These are phyloP conservation scores for Emergomyces africanus DNA, from an alignment of 2,329 filamentous ascomycete species.

Conservation along the genomic window DNA sequence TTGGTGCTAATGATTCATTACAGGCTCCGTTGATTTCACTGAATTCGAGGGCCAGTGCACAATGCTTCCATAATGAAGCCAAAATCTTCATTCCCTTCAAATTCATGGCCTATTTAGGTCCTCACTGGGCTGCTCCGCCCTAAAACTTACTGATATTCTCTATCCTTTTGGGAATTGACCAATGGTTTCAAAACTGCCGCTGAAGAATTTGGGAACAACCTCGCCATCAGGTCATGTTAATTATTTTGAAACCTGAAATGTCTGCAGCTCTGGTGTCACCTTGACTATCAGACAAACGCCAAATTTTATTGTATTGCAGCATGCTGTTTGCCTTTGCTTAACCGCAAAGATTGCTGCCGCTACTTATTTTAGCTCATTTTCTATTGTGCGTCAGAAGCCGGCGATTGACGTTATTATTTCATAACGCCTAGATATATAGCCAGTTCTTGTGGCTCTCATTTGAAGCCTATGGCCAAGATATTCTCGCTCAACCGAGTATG, in stretches of 20 bases:
- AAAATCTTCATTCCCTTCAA: background rate
- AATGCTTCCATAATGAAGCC: background rate
- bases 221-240: background rate
- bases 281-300: background rate
- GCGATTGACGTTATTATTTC: background rate
- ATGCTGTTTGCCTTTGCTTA: background rate
- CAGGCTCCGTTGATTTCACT: background rate
- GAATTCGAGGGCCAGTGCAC: background rate
- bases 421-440: background rate
- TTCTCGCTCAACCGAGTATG: background rate
- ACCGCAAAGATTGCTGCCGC: background rate
- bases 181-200: background rate
- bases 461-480: background rate
- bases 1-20: background rate
- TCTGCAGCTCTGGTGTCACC: background rate
- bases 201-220: background rate
- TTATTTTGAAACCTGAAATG: background rate
- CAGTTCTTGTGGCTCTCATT: background rate
- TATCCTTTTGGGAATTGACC: background rate
- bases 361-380: background rate
- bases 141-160: background rate
- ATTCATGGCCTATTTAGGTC: background rate
- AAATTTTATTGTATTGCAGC: background rate
- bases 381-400: background rate
- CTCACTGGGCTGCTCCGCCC: background rate